Percentiles rank a stretch among this genome's conserved stretches.
These are phyloP conservation scores for Andrographis paniculata DNA, from an alignment of 305 asterid genomes.

Conservation along the genomic window DNA sequence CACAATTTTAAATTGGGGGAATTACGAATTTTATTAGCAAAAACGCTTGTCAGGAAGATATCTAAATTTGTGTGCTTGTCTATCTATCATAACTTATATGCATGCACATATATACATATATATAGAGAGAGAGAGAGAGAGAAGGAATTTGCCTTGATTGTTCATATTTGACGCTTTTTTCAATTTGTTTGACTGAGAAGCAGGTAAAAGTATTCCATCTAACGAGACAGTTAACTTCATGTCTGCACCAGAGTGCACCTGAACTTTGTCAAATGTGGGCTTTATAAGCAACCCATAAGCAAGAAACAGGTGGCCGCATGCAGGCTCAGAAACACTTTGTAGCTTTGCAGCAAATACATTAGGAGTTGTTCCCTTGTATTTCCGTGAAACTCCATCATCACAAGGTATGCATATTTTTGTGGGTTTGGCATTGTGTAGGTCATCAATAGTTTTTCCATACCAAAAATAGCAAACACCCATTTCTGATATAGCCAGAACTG, in stretches of 20 bases:
- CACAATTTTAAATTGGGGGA: neutral
- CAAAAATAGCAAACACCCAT: slow-evolving; percentile 82
- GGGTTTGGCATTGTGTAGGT: slow-evolving; percentile 52
- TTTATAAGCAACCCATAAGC: slow-evolving; percentile 75
- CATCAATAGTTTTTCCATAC: slow-evolving; percentile 62
- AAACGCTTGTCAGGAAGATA: neutral
- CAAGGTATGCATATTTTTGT: slow-evolving; percentile 51
- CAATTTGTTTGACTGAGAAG: slow-evolving; percentile 42
- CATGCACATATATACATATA: no score
- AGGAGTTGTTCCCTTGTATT: slow-evolving; percentile 49
- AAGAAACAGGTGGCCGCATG: slow-evolving; percentile 51
- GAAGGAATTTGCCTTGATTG: slow-evolving; percentile 39
- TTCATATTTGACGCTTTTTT: slow-evolving; percentile 34
- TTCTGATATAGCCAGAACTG: slow-evolving; percentile 82
- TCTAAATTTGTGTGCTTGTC: neutral
- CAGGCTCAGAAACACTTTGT: slow-evolving; percentile 40
- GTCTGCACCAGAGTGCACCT: slow-evolving; percentile 63
- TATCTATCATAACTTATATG: no score
- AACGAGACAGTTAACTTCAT: slow-evolving; percentile 43
- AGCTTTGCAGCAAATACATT: slow-evolving; percentile 73
- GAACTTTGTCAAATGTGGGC: slow-evolving; percentile 68
- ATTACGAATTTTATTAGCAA: neutral
- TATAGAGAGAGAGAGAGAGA: neutral
- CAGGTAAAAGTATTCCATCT: slow-evolving; percentile 70
- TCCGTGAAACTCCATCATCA: slow-evolving; percentile 44